These are phyloP conservation scores for Sarocladium oryzae DNA, from an alignment of 2,329 filamentous ascomycete species.

Conservation along the genomic window DNA sequence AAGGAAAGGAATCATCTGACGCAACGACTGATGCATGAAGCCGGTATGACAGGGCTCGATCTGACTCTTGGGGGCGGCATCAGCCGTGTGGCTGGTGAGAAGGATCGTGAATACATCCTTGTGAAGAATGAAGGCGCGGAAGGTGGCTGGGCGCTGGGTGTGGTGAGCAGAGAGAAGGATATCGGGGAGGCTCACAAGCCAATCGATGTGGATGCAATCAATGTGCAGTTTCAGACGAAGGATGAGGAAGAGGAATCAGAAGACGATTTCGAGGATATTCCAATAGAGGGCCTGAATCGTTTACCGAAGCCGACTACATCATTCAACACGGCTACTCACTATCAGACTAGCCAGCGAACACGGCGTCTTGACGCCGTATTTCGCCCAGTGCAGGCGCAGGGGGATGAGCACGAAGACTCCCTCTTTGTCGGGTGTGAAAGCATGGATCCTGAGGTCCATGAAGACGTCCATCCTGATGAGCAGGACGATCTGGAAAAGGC, in stretches of 20 bases:
- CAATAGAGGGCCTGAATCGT: constrained; percentile 82
- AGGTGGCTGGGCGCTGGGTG: constrained; percentile 91
- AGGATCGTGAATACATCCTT: constrained; percentile 86
- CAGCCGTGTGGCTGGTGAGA: constrained; percentile 72
- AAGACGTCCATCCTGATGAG: constrained; percentile 31
- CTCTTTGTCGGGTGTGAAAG: constrained; percentile 37
- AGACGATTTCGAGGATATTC: constrained; percentile 86
- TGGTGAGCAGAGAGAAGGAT: constrained; percentile 80
- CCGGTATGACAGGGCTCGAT: constrained; percentile 78
- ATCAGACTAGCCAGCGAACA: not conserved
- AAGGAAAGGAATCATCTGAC: constrained; percentile 90
- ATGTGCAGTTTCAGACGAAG: constrained; percentile 49
- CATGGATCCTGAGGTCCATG: constrained; percentile 25
- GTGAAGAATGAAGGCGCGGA: constrained; percentile 94
- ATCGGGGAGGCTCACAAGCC: constrained; percentile 76
- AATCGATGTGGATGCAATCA: constrained; percentile 77
- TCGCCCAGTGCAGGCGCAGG: constrained; percentile 16
- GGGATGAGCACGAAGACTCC: constrained; percentile 40
- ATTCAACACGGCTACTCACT: not conserved
- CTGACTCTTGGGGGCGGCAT: constrained; percentile 59
- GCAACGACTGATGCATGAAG: constrained; percentile 88
- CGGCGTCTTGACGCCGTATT: not conserved
- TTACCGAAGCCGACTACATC: constrained; percentile 53
- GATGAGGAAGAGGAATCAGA: constrained; percentile 63
- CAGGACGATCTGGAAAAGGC: constrained; percentile 66